phyloP scores from a whole-genome alignment of 2,329 filamentous ascomycete species.

The Exophiala sp. region DNA sequence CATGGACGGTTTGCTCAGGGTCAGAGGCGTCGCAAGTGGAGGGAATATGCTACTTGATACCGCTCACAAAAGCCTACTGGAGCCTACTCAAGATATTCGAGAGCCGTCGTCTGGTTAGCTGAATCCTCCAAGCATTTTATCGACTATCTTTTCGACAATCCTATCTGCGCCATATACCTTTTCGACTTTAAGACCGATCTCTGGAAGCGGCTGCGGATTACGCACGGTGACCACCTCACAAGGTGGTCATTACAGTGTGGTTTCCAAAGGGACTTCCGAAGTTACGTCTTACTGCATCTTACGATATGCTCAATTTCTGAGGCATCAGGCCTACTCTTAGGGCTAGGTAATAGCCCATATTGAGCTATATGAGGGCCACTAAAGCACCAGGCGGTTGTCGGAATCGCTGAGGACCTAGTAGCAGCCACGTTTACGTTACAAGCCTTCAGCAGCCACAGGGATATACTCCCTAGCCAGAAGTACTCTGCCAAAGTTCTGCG shows the following conservation, averaged over 20 bases:
- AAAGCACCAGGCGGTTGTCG: no score
- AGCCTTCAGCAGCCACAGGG: no score
- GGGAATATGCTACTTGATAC: constrained; percentile 59
- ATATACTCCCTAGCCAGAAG: no score
- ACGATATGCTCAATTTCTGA: constrained; percentile 61
- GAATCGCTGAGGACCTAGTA: no score
- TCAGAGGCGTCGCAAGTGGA: constrained; percentile 43
- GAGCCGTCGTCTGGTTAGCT: constrained; percentile 67
- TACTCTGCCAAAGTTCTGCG: constrained; percentile 53
- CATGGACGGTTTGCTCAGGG: constrained; percentile 58
- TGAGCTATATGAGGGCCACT: constrained; percentile 41
- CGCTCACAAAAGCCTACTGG: constrained; percentile 52
- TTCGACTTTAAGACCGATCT: constrained; percentile 59
- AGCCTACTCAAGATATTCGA: constrained; percentile 62
- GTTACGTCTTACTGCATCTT: constrained; percentile 56
- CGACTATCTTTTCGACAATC: constrained; percentile 53
- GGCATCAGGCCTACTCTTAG: constrained; percentile 59
- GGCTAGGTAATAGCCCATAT: no score
- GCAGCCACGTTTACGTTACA: no score
- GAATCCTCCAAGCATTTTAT: constrained; percentile 69
- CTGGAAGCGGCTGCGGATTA: constrained; percentile 50
- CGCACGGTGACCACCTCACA: constrained; percentile 41
- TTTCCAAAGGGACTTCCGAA: constrained; percentile 58
- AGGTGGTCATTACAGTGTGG: constrained; percentile 53
- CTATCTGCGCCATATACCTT: constrained; percentile 44